Evolutionary conservation across 306 rosid genomes (phyloP).

Genomic region (Cicer judaicum): DNA sequence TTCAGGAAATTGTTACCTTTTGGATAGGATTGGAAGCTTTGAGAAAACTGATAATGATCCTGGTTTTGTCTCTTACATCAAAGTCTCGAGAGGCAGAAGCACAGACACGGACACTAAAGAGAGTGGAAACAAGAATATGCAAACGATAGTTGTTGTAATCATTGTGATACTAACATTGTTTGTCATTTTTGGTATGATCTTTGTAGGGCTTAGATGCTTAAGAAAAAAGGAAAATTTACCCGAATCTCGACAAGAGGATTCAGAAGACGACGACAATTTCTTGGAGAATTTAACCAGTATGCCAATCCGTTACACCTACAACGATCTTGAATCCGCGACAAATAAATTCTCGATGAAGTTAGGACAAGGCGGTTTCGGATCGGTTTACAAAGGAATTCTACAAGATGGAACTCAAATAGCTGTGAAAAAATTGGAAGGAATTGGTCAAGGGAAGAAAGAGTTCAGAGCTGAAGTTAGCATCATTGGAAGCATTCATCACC

Average conservation of each 20-base stretch:
- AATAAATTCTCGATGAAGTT: constrained; percentile 75
- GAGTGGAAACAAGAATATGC: constrained; percentile 47
- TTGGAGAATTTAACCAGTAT: constrained; percentile 70
- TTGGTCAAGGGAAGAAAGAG: constrained; percentile 95
- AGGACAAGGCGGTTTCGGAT: constrained; percentile 65
- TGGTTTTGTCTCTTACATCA: constrained; percentile 70
- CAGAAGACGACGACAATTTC: constrained; percentile 89
- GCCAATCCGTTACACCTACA: constrained; percentile 77
- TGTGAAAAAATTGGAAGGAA: constrained; percentile 85
- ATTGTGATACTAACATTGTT: constrained; percentile 57
- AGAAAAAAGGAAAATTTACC: constrained; percentile 51
- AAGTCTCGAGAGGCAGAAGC: constrained; percentile 51
- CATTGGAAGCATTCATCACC: constrained; percentile 92
- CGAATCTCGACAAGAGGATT: constrained; percentile 51
- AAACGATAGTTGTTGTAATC: constrained; percentile 56
- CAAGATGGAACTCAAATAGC: constrained; percentile 78
- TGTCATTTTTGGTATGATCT: constrained; percentile 58
- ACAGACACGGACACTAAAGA: constrained; percentile 16
- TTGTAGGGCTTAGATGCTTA: constrained; percentile 52
- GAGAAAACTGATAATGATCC: constrained; percentile 49
- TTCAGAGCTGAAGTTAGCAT: constrained; percentile 92
- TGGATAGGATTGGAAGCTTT: constrained; percentile 77
- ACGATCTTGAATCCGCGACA: constrained; percentile 74
- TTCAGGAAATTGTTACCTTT: constrained; percentile 70
- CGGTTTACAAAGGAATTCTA: constrained; percentile 79